These are phyloP conservation scores for Dothiorella sarmentorum DNA, from an alignment of 2,329 filamentous ascomycete species.

Conservation along the genomic window DNA sequence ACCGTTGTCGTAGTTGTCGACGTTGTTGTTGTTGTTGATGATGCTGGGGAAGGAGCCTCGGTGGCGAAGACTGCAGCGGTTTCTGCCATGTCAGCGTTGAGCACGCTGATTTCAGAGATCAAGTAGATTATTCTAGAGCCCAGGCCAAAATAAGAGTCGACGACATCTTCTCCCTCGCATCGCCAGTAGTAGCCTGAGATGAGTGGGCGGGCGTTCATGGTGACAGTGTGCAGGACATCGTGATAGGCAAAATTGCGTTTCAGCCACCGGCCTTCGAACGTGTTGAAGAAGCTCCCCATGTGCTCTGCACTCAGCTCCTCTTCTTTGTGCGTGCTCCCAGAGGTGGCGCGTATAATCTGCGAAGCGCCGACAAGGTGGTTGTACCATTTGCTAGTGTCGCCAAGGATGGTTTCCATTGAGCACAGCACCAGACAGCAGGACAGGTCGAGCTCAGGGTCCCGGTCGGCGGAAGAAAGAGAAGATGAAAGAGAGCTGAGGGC, in stretches of 20 bases:
- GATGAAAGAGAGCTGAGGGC: slow-evolving; percentile 15
- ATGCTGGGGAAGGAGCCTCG: not conserved
- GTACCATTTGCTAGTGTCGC: slow-evolving; percentile 18
- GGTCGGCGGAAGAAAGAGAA: slow-evolving; percentile 14
- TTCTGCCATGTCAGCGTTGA: slow-evolving; percentile 18
- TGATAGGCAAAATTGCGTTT: slow-evolving; percentile 17
- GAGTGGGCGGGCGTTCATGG: slow-evolving; percentile 7
- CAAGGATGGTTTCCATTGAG: slow-evolving; percentile 18
- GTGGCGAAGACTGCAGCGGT: slow-evolving; percentile 3
- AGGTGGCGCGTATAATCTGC: slow-evolving; percentile 13
- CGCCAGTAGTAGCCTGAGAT: slow-evolving; percentile 17
- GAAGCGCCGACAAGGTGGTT: slow-evolving; percentile 17
- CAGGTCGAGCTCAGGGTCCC: slow-evolving; percentile 15
- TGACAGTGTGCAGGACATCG: slow-evolving; percentile 15
- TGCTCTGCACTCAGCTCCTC: slow-evolving; percentile 4
- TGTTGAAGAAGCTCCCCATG: slow-evolving; percentile 8
- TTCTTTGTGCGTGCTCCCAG: not conserved
- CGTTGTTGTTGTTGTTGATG: not conserved
- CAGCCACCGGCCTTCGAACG: slow-evolving; percentile 18
- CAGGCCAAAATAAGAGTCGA: slow-evolving; percentile 17
- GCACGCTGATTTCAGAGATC: slow-evolving; percentile 16
- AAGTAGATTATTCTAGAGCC: slow-evolving; percentile 15
- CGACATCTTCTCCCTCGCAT: not conserved
- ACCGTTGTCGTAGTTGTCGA: not conserved
- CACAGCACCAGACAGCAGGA: slow-evolving; percentile 17